Evolutionary conservation across 306 rosid species (phyloP), one percentile per base, ranked within the genome.

Genomic region (Cucumis hystrix): DNA sequence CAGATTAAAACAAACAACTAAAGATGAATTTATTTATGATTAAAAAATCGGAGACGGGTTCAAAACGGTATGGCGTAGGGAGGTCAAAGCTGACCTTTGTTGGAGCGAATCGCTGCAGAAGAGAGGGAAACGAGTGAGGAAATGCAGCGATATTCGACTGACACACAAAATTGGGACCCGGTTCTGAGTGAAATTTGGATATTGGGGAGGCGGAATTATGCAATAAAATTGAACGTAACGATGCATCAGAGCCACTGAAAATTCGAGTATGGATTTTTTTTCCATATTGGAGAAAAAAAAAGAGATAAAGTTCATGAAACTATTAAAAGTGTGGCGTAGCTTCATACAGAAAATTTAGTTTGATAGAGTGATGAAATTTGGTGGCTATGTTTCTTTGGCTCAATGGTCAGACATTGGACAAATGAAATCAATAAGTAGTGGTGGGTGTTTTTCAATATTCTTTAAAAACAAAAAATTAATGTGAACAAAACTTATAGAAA

Each of bases 171-270:
- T 59, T 11, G 15, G 56, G 68, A 41, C 21, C 54, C 6, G 66
- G 63, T 35, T 14, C 12, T 75, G 6, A 30, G 33, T 59, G 79
- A 14, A 70, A 23, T 76, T 74, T 9, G 74, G 54, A 40, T 67
- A 67, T 67, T 67, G 14, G 54, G 73, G 14, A 20, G 51, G 33
- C 18, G 14, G 45, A 14, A 12, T 79, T 84, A 59, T 84, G 90
- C 87, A 81, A 81, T 85, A 81, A 61, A 79, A 30, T 74, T 69
- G 85, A 79, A 75, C 30, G 78, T 33, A 79, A 83, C 87, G 91
- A 81, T 51, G 75, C 79, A 81, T 78, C 87, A 89, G 87, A 88
- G 82, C 97, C 99, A 95, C 99, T 90, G 96, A 92, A 95, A 85
- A 78, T 12, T 69, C 43, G 58, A 17, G 39, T 80, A 78, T 59